These are phyloP conservation scores for Rugonectria rugulosa DNA, from an alignment of 2,329 filamentous ascomycete species.

Conservation along the genomic window DNA sequence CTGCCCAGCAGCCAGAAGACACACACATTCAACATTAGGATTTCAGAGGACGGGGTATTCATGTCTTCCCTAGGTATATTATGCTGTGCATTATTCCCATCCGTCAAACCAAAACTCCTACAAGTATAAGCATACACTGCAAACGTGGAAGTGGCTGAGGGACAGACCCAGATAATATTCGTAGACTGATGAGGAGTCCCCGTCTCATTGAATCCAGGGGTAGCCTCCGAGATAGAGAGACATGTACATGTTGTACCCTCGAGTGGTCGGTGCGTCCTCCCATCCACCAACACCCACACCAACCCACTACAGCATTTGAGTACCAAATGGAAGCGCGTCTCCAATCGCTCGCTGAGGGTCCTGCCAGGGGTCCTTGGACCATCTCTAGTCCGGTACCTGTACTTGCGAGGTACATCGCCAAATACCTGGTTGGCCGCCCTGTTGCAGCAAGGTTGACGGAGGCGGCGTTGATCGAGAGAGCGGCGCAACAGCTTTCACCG, in stretches of 20 bases:
- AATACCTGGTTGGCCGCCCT: neutral
- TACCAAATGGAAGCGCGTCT: constrained; percentile 17
- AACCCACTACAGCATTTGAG: neutral
- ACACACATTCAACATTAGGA: no score
- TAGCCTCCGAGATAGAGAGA: neutral
- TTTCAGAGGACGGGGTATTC: no score
- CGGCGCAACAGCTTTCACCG: constrained; percentile 6
- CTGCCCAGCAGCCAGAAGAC: no score
- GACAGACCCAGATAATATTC: no score
- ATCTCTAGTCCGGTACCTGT: neutral
- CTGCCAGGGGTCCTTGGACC: constrained; percentile 8
- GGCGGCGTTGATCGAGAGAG: constrained; percentile 4
- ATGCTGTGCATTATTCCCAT: no score
- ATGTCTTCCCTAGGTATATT: no score
- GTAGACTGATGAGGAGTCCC: no score
- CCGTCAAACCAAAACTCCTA: no score
- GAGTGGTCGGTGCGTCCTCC: constrained; percentile 12
- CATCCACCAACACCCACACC: constrained; percentile 3
- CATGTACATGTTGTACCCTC: neutral
- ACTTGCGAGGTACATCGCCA: neutral
- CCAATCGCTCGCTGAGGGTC: constrained; percentile 7
- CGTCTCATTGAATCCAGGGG: no score
- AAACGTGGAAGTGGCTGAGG: no score
- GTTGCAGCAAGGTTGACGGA: constrained; percentile 7
- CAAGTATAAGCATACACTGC: no score